Base-by-base conservation (phyloP, 169 alveolate genomes). In the Plasmodium sp. region DNA sequence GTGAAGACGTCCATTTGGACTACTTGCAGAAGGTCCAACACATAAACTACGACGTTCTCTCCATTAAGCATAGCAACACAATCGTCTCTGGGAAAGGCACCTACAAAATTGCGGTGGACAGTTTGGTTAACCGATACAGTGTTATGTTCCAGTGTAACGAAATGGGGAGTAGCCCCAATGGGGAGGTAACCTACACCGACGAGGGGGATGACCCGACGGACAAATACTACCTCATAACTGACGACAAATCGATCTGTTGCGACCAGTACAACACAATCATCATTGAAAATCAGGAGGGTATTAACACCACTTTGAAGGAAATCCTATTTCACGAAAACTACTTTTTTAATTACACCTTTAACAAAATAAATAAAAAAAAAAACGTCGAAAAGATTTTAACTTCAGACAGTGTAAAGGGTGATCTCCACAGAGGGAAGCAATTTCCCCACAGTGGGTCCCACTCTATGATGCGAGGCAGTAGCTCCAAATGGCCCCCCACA, bases 311-410 rank as follows among this genome's bases (percentile, higher is more conserved):
- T 10, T 80, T 90, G 54, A 90, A 81, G 51, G 94, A 90, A 39
- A 81, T 90, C 22, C 56, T 90, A 45, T 67, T 67, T 90, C 48
- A 90, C 73, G 94, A 90, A 56, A 90, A 90, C 56, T 90, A 90
- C 43, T 90, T 90, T 90, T 90, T 90, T 81, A 90, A 90, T 67
- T 90, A 90, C 34, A 90, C 31, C 27, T 90, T 90, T 90, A 81
- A 79, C 39, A 81, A 79, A 81, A 33, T 81, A 39, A 90, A 90
- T 31, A 58, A 80, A 74, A 81, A 48, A 56, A 62, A 58, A 71
- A 18, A 80, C 27, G 72, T 90, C 22, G 67, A 54, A 39, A 36
- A 39, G 16, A n/a, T 81, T 41, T 81, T 90, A 58, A 33, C 22
- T 14, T 84, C 80, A 12, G 16, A 39, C 14, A 75, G 81, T 51